Evolutionary conservation across 192 early-diverging fungal genomes (phyloP).

Genomic region (Rhizophagus prolifer): DNA sequence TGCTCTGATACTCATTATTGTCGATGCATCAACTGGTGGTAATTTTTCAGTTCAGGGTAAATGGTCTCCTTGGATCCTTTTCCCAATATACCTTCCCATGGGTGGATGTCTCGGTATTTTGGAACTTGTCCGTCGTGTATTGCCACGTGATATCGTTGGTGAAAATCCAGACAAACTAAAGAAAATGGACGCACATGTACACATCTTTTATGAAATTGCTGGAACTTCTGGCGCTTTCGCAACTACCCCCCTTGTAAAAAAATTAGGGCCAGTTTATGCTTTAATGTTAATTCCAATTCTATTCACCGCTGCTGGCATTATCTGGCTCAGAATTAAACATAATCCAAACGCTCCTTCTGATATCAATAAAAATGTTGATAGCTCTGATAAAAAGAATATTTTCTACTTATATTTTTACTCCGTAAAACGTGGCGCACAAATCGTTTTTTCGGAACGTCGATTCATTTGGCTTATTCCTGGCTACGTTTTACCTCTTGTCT

Average conservation of each 20-base stretch:
- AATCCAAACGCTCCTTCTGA: slow-evolving; percentile 1
- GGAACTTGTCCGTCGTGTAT: slow-evolving; percentile 61
- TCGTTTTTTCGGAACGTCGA: slow-evolving; percentile 52
- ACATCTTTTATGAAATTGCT: slow-evolving; percentile 60
- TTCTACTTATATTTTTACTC: slow-evolving; percentile 49
- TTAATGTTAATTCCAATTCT: slow-evolving; percentile 48
- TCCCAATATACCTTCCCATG: slow-evolving; percentile 48
- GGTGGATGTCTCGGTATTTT: slow-evolving; percentile 57
- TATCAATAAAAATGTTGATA: slow-evolving; percentile 17
- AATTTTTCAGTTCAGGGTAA: slow-evolving; percentile 27
- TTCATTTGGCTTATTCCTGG: slow-evolving; percentile 61
- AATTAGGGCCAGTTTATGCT: slow-evolving; percentile 49
- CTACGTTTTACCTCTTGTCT: slow-evolving; percentile 53
- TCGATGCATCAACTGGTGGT: slow-evolving; percentile 37
- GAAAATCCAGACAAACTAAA: slow-evolving; percentile 60
- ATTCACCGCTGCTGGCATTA: slow-evolving; percentile 44
- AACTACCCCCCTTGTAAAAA: slow-evolving; percentile 42
- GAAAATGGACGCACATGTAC: slow-evolving; percentile 58
- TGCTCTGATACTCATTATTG: slow-evolving; percentile 48
- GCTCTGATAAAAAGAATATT: slow-evolving; percentile 22
- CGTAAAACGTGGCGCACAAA: slow-evolving; percentile 41
- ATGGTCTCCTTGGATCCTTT: slow-evolving; percentile 42
- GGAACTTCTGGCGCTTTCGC: slow-evolving; percentile 60
- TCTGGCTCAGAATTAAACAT: slow-evolving; percentile 48
- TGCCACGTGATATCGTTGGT: slow-evolving; percentile 60